Base-by-base conservation (phyloP, 2,329 filamentous ascomycete species). In the Fusarium sp. region DNA sequence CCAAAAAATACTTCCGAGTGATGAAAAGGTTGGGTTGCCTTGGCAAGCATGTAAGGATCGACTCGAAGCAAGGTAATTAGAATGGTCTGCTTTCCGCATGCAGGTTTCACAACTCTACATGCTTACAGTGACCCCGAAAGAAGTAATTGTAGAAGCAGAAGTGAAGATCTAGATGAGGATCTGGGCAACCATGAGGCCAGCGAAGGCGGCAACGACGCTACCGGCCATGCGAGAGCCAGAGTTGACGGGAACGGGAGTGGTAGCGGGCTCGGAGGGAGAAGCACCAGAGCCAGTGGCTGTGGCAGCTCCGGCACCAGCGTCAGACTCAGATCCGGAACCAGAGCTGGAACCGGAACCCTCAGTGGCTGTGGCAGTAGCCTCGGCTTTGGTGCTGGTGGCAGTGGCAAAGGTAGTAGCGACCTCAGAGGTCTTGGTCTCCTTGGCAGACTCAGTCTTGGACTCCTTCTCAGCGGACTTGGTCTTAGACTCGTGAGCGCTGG, bases 21-120 rank as follows among this genome's bases (percentile, higher is more conserved):
- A 69, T 54, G 37, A 72, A 69, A 70, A 61, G 60, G 54, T 40
- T 53, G 32, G 50, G 59, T 60, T 66, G 72, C 63, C 64, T 73
- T 77, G 75, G 74, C 75, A 73, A 70, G 72, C 72, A 58, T 68
- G 69, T 77, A 80, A 76, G 64, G 72, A 75, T 75, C 67, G 75
- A 75, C 73, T 79, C 73, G 77, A 79, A 79, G 68, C 73, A 69
- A 79, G 76, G 73, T 69, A 77, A 79, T 79, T 79, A 81, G 57
- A 66, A 73, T 75, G 76, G 70, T 72, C 73, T 77, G 79, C 79
- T 79, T 73, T 76, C 69, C 58, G 65, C 72, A 35, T 66, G 66
- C 71, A 75, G 65, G 58, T 58, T 62, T 49, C 68, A 68, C 68
- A 69, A 68, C 64, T 71, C 70, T 78, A 79, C 75, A 79, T 78